Conservation (phyloP, 2,329 filamentous ascomycete species). For the Huntiella omanensis region DNA sequence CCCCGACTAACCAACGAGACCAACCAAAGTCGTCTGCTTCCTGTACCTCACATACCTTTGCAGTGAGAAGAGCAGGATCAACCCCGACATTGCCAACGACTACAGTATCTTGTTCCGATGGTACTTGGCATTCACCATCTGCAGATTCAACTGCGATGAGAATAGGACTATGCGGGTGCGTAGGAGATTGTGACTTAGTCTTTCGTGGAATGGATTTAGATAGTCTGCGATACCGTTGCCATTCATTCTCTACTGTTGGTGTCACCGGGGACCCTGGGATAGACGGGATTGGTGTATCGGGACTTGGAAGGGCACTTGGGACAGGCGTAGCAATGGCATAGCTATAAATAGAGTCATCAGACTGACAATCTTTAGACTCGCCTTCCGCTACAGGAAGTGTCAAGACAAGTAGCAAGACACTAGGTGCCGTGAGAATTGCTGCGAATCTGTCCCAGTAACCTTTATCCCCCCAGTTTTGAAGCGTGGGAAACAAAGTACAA, state of each 20-base stretch:
- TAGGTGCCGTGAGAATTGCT: conserved; percentile 69
- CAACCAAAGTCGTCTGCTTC: conserved; percentile 38
- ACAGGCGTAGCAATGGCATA: conserved; percentile 1
- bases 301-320: neutral
- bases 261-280: conserved; percentile 14
- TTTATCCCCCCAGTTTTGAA: conserved; percentile 67
- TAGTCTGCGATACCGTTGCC: conserved; percentile 37
- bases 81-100: neutral
- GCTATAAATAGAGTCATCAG: conserved; percentile 2
- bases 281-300: conserved; percentile 17
- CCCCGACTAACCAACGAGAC: conserved; percentile 76
- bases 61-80: conserved; percentile 4
- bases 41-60: conserved; percentile 6
- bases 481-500: conserved; percentile 67
- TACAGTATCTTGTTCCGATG: neutral
- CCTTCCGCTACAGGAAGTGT: conserved; percentile 83
- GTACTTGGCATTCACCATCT: conserved; percentile 6
- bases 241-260: conserved; percentile 21
- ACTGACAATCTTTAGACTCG: conserved; percentile 28
- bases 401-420: conserved; percentile 73
- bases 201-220: conserved; percentile 19
- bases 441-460: conserved; percentile 68
- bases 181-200: conserved; percentile 13
- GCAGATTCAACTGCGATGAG: conserved; percentile 15
- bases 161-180: conserved; percentile 18